Base-by-base conservation (phyloP, 768 basidiomycete genomes). In the Lentinula guzmanii region DNA sequence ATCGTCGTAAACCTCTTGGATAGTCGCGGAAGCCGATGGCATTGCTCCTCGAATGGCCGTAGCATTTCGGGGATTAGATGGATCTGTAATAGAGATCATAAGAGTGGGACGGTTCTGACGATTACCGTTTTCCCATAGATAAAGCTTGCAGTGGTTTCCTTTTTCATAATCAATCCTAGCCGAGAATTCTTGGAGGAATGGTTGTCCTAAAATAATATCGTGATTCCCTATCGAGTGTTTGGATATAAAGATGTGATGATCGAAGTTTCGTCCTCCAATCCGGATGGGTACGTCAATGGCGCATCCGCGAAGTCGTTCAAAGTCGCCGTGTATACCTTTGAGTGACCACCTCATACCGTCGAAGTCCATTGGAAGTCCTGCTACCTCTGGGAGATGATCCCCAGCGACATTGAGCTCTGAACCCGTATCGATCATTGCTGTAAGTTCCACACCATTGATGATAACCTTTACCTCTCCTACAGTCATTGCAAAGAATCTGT, bases 291-390 rank as follows among this genome's bases (percentile, higher is more conserved):
- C 65, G 18, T 73, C 66, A 0, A 57, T 24, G 5, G 53, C 52
- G 21, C 65, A 67, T 0, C 71, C 70, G 1, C 61, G 41, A 0
- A 73, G 55, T 0, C 57, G 61, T 0, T 66, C 63, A 4, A 66
- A 42, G 5, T 55, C 41, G 1, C 69, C 65, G 21, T 69, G 62
- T 3, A 73, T 66, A 0, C 71, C 72, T 35, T 65, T 65, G 1
- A 73, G 61, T 0, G 69, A 65, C 72, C 72, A 73, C 0, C 62
- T 28, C 10, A 60, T 42, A 0, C 72, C 70, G 33, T 72, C 70
- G 11, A 45, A 48, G 35, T 97, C 93, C 76, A 98, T 82, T 4
- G 91, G 24, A 10, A 56, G 33, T 54, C 35, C 39, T 31, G 15
- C 6, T 11, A 35, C 41, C 3, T 52, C 42, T 4, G 33, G 9